These are phyloP conservation scores for Fusarium setosum DNA, from an alignment of 2,329 filamentous ascomycete genomes.

Conservation along the genomic window DNA sequence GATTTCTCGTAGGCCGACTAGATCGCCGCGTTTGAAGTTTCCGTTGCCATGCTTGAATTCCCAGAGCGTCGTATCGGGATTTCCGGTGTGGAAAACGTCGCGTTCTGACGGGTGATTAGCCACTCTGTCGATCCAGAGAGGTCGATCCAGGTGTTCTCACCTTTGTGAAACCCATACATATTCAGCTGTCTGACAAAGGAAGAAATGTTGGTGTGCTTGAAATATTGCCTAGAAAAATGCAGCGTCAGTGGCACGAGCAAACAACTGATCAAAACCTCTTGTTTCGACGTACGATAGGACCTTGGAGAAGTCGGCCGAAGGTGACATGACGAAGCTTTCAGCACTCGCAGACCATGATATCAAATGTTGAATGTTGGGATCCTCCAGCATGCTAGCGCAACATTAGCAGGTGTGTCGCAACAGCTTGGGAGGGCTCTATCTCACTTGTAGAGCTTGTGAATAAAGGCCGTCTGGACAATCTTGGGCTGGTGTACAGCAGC, in stretches of 20 bases:
- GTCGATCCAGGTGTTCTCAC: constrained; percentile 55
- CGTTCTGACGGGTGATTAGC: constrained; percentile 72
- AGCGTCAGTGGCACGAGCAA: constrained; percentile 11
- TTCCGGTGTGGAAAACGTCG: constrained; percentile 96
- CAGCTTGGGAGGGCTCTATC: constrained; percentile 43
- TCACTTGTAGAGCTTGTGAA: constrained; percentile 98
- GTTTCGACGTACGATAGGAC: constrained; percentile 83
- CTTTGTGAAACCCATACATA: constrained; percentile 99
- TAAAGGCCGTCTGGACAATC: constrained; percentile 97
- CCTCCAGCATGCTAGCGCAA: constrained; percentile 87
- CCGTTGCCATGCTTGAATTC: constrained; percentile 99
- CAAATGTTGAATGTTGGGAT: constrained; percentile 89
- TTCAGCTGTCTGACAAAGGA: constrained; percentile 98
- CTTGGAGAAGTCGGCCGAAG: constrained; percentile 97
- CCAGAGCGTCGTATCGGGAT: constrained; percentile 93
- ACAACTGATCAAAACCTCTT: not conserved
- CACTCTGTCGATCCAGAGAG: not conserved
- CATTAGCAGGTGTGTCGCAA: constrained; percentile 37
- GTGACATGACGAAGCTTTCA: constrained; percentile 99
- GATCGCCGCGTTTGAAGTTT: constrained; percentile 94
- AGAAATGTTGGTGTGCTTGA: constrained; percentile 99
- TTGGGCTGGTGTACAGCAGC: constrained; percentile 92
- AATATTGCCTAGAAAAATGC: constrained; percentile 81
- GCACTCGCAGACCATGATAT: constrained; percentile 96
- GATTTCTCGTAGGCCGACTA: constrained; percentile 92